Percentiles rank a stretch among this genome's conserved stretches.
These are phyloP conservation scores for Brasenia schreberi DNA, from an alignment of 164 flowering plant species.

Conservation along the genomic window DNA sequence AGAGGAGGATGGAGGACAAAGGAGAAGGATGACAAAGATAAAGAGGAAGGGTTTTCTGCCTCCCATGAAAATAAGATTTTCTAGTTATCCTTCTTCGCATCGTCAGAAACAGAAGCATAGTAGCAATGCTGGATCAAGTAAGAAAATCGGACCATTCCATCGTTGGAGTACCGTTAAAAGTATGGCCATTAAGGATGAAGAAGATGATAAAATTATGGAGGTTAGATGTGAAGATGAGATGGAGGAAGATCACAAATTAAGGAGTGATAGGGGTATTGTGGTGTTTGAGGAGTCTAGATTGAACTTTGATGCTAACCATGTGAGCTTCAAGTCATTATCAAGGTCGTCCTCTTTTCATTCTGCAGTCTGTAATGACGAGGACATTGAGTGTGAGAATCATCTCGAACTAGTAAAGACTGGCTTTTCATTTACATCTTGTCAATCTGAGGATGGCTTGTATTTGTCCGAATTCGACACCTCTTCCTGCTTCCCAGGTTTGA, in stretches of 20 bases:
- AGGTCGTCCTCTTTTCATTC: constrained; percentile 9
- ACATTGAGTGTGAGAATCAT: constrained; percentile 6
- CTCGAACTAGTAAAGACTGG: constrained; percentile 4
- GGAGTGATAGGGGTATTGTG: background rate
- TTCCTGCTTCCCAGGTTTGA: background rate
- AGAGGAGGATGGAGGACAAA: constrained; percentile 7
- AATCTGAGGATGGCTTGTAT: constrained; percentile 3
- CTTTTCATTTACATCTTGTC: constrained; percentile 1
- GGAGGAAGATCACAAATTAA: background rate
- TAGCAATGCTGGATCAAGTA: background rate
- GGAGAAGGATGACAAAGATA: constrained; percentile 2
- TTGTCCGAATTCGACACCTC: background rate
- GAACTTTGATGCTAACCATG: background rate
- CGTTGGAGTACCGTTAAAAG: background rate
- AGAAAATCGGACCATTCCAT: background rate
- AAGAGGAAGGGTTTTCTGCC: background rate
- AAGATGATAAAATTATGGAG: background rate
- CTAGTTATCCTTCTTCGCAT: background rate
- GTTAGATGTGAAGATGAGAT: background rate
- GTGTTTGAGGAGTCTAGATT: constrained; percentile 1
- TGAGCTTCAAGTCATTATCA: constrained; percentile 6
- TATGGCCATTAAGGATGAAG: background rate
- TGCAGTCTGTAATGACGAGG: constrained; percentile 6
- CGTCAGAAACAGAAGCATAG: background rate
- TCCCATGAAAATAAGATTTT: background rate